phyloP scores from a whole-genome alignment of 2,329 filamentous ascomycete genomes.

The Venturia carpophila region DNA sequence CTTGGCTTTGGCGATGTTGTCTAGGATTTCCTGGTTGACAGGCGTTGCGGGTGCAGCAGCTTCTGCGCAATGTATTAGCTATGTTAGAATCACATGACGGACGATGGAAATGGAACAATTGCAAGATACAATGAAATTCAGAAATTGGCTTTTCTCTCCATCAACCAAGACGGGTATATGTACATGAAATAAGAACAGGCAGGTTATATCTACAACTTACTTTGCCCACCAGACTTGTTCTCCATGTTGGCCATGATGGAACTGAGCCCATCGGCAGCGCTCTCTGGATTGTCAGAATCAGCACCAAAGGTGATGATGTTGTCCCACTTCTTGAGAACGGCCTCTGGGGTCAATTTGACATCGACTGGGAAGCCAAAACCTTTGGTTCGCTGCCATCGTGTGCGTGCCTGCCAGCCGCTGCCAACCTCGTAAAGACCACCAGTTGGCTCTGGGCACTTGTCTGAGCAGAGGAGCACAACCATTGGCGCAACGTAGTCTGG shows the following conservation, averaged over 20 bases:
- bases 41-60: neutral
- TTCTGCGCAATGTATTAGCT: slow-evolving; percentile 1
- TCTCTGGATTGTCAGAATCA: slow-evolving; percentile 77
- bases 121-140: neutral
- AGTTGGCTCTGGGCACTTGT: slow-evolving; percentile 75
- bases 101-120: neutral
- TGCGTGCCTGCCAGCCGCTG: slow-evolving; percentile 85
- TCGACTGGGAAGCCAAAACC: slow-evolving; percentile 90
- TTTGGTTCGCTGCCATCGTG: slow-evolving; percentile 87
- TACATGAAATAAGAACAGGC: neutral
- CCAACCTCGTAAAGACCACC: slow-evolving; percentile 91
- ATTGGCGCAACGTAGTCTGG: slow-evolving; percentile 95
- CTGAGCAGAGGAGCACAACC: slow-evolving; percentile 76
- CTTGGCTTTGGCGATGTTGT: slow-evolving; percentile 17
- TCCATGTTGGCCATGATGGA: slow-evolving; percentile 79
- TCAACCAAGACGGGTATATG: neutral
- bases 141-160: neutral
- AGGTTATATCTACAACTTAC: slow-evolving; percentile 16
- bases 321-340: slow-evolving; percentile 66
- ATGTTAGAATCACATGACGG: neutral
- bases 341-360: slow-evolving; percentile 74
- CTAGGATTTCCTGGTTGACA: slow-evolving; percentile 15
- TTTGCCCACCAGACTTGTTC: slow-evolving; percentile 51
- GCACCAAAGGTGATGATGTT: slow-evolving; percentile 81
- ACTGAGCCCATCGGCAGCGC: slow-evolving; percentile 66